A percentile compares a stretch with the other conserved stretches of the same genome.
phyloP scores from a whole-genome alignment of 257 asterid species.

The Schizonepeta tenuifolia region DNA sequence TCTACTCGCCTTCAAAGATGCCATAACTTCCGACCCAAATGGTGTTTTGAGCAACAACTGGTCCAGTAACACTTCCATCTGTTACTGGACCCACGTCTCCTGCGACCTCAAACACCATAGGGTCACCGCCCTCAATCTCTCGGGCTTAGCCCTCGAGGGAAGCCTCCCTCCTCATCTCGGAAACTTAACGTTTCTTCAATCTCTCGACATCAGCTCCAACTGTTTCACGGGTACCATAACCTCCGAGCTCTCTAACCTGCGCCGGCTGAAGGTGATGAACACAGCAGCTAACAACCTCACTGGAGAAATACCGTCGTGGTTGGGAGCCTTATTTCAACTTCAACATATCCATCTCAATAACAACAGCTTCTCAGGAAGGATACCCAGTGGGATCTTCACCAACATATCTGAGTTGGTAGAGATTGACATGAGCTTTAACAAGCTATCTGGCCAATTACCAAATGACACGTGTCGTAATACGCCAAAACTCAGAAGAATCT shows the following conservation, averaged over 20 bases:
- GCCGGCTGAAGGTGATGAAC: background rate
- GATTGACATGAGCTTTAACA: background rate
- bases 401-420: background rate
- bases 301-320: slow-evolving; percentile 23
- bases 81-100: slow-evolving; percentile 43
- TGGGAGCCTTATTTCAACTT: slow-evolving; percentile 10
- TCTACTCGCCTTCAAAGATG: slow-evolving; percentile 40
- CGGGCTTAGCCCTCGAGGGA: slow-evolving; percentile 31
- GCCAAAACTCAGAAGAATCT: background rate
- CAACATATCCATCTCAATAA: slow-evolving; percentile 3
- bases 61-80: background rate
- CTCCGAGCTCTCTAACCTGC: slow-evolving; percentile 6
- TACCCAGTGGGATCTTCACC: slow-evolving; percentile 6
- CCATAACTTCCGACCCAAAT: slow-evolving; percentile 39
- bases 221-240: slow-evolving; percentile 19
- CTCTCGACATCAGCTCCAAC: slow-evolving; percentile 24
- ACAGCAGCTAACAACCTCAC: background rate
- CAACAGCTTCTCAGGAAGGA: slow-evolving; percentile 11
- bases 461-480: background rate
- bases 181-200: slow-evolving; percentile 28
- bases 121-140: slow-evolving; percentile 38
- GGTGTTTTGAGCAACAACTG: slow-evolving; percentile 30
- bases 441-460: background rate
- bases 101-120: slow-evolving; percentile 34
- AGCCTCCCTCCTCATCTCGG: slow-evolving; percentile 31